Base-by-base conservation (phyloP, 2,329 filamentous ascomycete genomes). In the Ophiostoma sp. region DNA sequence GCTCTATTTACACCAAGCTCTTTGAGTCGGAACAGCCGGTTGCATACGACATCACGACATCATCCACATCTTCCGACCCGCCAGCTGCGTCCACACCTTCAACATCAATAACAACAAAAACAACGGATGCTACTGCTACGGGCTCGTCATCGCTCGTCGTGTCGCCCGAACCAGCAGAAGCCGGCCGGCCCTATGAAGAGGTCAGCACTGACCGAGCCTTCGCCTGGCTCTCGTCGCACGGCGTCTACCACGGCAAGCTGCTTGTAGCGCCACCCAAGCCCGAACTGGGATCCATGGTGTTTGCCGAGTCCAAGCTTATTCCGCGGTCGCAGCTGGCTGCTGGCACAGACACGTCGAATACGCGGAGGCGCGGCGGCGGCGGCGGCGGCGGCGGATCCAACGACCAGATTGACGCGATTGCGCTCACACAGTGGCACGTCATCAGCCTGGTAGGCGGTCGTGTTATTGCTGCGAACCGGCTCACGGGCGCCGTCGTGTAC, bases 381-480 rank as follows among this genome's bases (percentile, higher is more conserved):
- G 27, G 27, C 3, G 84, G 87, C 0, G 85, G 90, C 69, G 23
- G 67, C 20, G 67, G 92, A 96, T 72, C 84, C 87, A 1, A 89
- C 35, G 62, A 65, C 20, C 15, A 20, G 20, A 39, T 97, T 54
- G 88, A 89, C 57, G 92, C 92, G 0, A 89, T 97, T 78, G 89
- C 91, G 0, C 82, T 99, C 73, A 96, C 94, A 6, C 93, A 97
- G 76, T 99, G 95, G 90, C 95, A 99, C 78, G 89, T 97, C 67
- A 80, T 99, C 31, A 88, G 89, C 73, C 83, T 99, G 0, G 87
- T 96, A 1, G 94, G 95, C 71, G 90, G 90, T 2, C 87, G 93
- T 36, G 84, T 99, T 2, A 87, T 97, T 31, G 93, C 91, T 2
- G 87, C 92, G 72, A 98, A 98, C 77, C 87, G 93, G 41, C 85